Evolutionary conservation across 306 rosid species (phyloP), one percentile per base, ranked within the genome.

Genomic region (Senna tora): DNA sequence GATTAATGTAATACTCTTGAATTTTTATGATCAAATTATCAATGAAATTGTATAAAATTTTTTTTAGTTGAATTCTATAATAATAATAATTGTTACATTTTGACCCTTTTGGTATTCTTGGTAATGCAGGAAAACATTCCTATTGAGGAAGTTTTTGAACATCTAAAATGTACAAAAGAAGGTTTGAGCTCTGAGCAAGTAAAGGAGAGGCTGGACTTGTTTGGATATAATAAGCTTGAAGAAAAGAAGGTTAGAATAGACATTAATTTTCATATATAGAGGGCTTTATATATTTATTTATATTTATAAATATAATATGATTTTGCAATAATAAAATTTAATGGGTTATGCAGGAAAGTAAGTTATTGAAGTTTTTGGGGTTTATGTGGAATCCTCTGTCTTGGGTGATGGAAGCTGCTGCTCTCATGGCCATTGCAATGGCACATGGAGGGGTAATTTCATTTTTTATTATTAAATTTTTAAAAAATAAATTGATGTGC

Each of bases 361-460:
- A 90, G 68, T 2, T 85, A 7, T 65, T 89, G 11, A 89, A 87
- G 77, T 89, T 89, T 74, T 82, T 89, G 85, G 87, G 96, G 3
- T 89, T 89, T 75, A 89, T 85, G 96, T 87, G 96, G 96, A 89
- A 90, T 84, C 96, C 96, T 73, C 62, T 89, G 9, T 89, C 96
- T 63, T 89, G 96, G 96, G 92, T 89, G n/a, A 89, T 89, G 96
- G 96, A 87, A 83, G 96, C 92, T 68, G 96, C 90, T 73, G 90
- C 92, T 67, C 3, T 90, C 73, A 85, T 87, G 87, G 92, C 96
- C 75, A 78, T 90, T 80, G 89, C 42, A 42, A 71, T 90, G 72
- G 83, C 96, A 47, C 96, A 87, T 42, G 82, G 83, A 78, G 87
- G 86, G 80, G 96, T 90, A 82, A 81, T 55, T 70, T 51, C 32